Conservation (phyloP, 78 protist genomes). For the Cavenderia fasciculata region DNA sequence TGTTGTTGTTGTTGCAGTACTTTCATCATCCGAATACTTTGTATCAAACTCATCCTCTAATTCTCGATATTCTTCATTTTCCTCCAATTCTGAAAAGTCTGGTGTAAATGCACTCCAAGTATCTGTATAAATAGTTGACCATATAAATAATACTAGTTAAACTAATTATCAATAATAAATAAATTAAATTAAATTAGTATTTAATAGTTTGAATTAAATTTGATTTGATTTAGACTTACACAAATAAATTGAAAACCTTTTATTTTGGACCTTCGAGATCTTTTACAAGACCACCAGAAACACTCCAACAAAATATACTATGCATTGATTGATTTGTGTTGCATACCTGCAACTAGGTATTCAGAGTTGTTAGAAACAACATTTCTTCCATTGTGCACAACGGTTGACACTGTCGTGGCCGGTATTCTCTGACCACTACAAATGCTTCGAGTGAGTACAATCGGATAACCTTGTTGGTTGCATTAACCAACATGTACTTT, state of each 20-base stretch:
- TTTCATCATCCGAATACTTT: too few relatives aligned
- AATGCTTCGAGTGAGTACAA: constrained; percentile 7
- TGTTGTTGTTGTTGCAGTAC: too few relatives aligned
- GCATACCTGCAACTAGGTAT: constrained; percentile 66
- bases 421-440: background rate
- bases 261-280: constrained; percentile 87
- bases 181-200: too few relatives aligned
- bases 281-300: constrained; percentile 67
- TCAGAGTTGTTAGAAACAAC: constrained; percentile 68
- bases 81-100: constrained; percentile 86
- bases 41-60: constrained; percentile 91
- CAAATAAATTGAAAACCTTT: constrained; percentile 77
- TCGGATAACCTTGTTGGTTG: constrained; percentile 48
- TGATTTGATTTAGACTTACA: too few relatives aligned
- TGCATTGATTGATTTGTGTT: constrained; percentile 59
- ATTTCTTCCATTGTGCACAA: constrained; percentile 82
- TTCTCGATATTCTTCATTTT: constrained; percentile 86
- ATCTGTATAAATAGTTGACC: constrained; percentile 71
- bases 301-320: constrained; percentile 70
- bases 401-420: constrained; percentile 73
- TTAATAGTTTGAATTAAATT: too few relatives aligned
- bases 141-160: too few relatives aligned
- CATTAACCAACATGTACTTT: constrained; percentile 32
- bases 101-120: constrained; percentile 93
- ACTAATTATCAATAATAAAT: too few relatives aligned